A percentile compares a stretch with the other conserved stretches of the same genome.
phyloP scores from a whole-genome alignment of 75 land plant species.

The Cunninghamia lanceolata region DNA sequence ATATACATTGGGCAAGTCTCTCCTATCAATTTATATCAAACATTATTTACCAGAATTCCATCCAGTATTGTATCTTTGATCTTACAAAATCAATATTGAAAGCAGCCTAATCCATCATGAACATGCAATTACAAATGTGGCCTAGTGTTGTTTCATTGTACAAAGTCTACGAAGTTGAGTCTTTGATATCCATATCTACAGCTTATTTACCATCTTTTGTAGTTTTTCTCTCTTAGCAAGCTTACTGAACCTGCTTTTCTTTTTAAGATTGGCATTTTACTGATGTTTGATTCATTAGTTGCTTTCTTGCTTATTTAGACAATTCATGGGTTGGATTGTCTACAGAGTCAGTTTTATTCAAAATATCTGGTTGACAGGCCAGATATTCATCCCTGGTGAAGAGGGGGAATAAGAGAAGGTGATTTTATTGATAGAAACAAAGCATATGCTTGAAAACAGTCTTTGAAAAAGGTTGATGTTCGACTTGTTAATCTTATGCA shows the following conservation, averaged over 20 bases:
- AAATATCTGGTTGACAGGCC: background rate
- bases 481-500: conserved; percentile 19
- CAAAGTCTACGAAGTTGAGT: background rate
- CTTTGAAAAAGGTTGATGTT: background rate
- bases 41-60: no score
- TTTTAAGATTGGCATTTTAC: background rate
- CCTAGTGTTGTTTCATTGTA: background rate
- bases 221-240: background rate
- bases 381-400: background rate
- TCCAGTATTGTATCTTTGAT: background rate
- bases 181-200: background rate
- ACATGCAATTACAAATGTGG: background rate
- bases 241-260: background rate
- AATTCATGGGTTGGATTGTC: background rate
- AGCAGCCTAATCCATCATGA: background rate
- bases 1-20: background rate
- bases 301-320: background rate
- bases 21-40: background rate
- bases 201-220: background rate
- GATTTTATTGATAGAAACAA: background rate
- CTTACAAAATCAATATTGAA: background rate
- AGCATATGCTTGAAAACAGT: background rate
- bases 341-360: background rate
- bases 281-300: background rate
- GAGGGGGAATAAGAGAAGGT: background rate